Base-by-base conservation (phyloP, 345 rosid species). In the Brassica carinata region DNA sequence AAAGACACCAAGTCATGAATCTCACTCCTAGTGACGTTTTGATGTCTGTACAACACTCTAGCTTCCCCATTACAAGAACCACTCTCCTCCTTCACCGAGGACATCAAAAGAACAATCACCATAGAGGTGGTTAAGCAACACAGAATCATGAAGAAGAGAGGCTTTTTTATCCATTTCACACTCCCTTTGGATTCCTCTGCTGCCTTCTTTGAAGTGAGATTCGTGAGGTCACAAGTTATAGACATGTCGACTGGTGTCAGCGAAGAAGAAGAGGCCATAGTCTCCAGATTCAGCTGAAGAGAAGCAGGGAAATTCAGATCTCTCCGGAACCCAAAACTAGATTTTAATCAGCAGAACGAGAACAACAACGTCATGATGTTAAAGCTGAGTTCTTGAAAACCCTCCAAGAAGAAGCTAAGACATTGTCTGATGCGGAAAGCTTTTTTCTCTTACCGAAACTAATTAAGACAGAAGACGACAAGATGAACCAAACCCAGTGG, bases 1-100 rank as follows among this genome's bases (percentile, higher is more conserved):
- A 88, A 71, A 73, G 93, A 85, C 83, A 87, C 90, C 73, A 90
- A 81, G 81, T 80, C 86, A 83, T 82, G 86, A 83, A 90, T 86
- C 79, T 87, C 92, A 83, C 84, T 86, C 83, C 75, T 81, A 86
- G 92, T 90, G 71, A 90, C 85, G 81, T 92, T 91, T 84, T 83
- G 85, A 79, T 87, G 85, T 80, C 79, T 85, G 58, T 84, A 76
- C 66, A 86, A 83, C 79, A 87, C 85, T 74, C 74, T 81, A 75
- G 81, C 87, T 78, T 77, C 82, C 58, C 80, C 90, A 76, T 79
- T 90, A 86, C 86, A 79, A 43, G 83, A 84, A 51, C 78, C 45
- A 81, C 79, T 63, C 71, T 77, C 66, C 58, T 75, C 81, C 62
- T 71, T 70, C 75, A 75, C 83, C 51, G 67, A 83, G 74, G 84